A percentile compares a stretch with the other conserved stretches of the same genome.
Evolutionary conservation across 2,329 filamentous ascomycete genomes (phyloP).

Genomic region (Myriosclerotinia duriaeana): DNA sequence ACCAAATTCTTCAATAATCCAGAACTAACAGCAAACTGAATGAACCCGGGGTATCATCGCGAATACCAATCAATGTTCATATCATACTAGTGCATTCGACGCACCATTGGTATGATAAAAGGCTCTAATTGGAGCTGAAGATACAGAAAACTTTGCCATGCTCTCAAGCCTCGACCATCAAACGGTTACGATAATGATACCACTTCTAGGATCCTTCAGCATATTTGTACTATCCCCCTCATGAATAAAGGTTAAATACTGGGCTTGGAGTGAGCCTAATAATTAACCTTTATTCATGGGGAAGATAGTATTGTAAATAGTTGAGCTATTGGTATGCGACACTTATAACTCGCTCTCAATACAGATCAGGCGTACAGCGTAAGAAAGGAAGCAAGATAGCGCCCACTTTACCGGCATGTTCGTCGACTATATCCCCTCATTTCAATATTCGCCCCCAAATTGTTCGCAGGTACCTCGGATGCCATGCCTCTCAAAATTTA

Average conservation of each 20-base stretch:
- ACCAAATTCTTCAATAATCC: background rate
- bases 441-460: slow-evolving; percentile 7
- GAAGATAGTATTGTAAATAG: background rate
- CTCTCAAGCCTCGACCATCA: background rate
- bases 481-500: slow-evolving; percentile 4
- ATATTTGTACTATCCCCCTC: background rate
- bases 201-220: background rate
- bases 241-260: no score
- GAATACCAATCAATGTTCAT: background rate
- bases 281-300: no score
- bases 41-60: background rate
- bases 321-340: slow-evolving; percentile 10
- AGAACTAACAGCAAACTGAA: background rate
- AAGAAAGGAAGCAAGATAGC: background rate
- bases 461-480: slow-evolving; percentile 13
- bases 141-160: background rate
- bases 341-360: background rate
- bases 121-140: background rate
- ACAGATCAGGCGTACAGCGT: background rate
- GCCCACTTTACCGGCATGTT: slow-evolving; percentile 9
- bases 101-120: background rate
- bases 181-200: background rate
- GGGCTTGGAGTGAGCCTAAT: no score
- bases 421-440: slow-evolving; percentile 12
- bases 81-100: background rate